Evolutionary conservation across 2,329 filamentous ascomycete genomes (phyloP).

Genomic region (Annulohypoxylon truncatum): DNA sequence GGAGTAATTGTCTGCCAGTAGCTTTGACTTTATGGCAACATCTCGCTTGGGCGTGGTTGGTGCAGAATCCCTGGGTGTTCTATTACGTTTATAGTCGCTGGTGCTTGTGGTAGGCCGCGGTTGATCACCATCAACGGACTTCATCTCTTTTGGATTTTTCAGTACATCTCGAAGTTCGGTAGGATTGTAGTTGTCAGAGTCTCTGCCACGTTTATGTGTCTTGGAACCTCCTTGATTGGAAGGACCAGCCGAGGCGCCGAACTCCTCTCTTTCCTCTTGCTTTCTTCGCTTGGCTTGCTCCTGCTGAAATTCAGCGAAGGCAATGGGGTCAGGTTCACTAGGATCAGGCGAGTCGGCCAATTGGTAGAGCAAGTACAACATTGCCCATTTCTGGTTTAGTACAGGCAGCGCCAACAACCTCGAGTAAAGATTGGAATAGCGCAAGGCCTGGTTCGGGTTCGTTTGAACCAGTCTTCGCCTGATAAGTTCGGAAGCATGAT

Average conservation of each 20-base stretch:
- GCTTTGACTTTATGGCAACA: constrained; percentile 67
- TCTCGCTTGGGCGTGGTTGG: constrained; percentile 55
- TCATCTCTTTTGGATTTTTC: constrained; percentile 46
- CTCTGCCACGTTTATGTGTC: constrained; percentile 28
- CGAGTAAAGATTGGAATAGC: constrained; percentile 91
- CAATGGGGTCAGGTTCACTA: constrained; percentile 57
- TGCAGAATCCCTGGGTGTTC: constrained; percentile 35
- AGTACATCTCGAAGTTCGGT: constrained; percentile 48
- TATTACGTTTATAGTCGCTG: constrained; percentile 48
- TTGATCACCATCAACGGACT: constrained; percentile 38
- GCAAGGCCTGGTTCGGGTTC: constrained; percentile 80
- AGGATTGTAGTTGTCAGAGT: constrained; percentile 42
- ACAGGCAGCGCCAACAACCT: constrained; percentile 90
- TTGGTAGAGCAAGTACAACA: constrained; percentile 89
- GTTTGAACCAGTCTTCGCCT: constrained; percentile 86
- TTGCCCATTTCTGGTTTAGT: constrained; percentile 95
- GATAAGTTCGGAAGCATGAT: constrained; percentile 93
- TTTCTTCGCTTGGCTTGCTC: constrained; percentile 43
- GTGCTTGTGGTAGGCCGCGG: constrained; percentile 34
- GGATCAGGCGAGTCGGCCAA: constrained; percentile 76
- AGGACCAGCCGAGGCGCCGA: constrained; percentile 36
- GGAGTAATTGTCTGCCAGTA: constrained; percentile 67
- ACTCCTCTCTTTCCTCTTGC: constrained; percentile 37
- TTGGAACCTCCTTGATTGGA: constrained; percentile 39
- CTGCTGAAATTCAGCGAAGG: constrained; percentile 49